Evolutionary conservation across 805 yeast genomes (phyloP).

Genomic region (Citeromyces nyonsensis): DNA sequence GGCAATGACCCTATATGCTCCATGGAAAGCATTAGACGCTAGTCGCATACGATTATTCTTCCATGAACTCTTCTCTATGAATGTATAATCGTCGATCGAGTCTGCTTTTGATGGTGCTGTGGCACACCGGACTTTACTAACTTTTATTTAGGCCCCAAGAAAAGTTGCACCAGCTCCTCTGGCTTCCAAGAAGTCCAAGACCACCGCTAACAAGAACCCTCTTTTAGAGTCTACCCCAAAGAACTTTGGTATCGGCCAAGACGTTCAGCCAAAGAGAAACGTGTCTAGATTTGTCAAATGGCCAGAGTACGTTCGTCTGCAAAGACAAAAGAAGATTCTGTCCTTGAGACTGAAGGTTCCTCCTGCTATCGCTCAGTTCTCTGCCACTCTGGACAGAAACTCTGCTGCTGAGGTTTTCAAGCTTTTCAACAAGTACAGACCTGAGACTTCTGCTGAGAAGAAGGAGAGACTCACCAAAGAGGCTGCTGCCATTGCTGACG

Average conservation of each 20-base stretch:
- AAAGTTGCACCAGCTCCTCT: constrained; percentile 99
- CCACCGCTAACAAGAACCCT: constrained; percentile 54
- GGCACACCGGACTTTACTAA: background rate
- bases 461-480: constrained; percentile 97
- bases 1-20: constrained; percentile 97
- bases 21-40: constrained; percentile 14
- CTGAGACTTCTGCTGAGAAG: constrained; percentile 95
- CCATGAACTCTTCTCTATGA: constrained; percentile 28
- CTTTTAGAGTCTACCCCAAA: constrained; percentile 80
- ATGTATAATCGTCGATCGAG: too few species aligned
- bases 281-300: constrained; percentile 95
- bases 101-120: background rate
- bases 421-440: constrained; percentile 97
- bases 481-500: constrained; percentile 98
- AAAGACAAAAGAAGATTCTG: constrained; percentile 97
- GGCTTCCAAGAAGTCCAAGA: constrained; percentile 52
- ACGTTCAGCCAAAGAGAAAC: constrained; percentile 89
- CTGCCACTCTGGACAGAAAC: constrained; percentile 93
- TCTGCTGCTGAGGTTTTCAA: constrained; percentile 95
- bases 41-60: constrained; percentile 33
- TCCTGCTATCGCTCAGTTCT: constrained; percentile 96
- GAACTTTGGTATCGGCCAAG: constrained; percentile 94
- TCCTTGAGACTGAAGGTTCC: constrained; percentile 96
- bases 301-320: constrained; percentile 97
- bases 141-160: constrained; percentile 24